These are phyloP conservation scores for Puccinia hordei DNA, from an alignment of 1,284 basidiomycete species.

Conservation along the genomic window DNA sequence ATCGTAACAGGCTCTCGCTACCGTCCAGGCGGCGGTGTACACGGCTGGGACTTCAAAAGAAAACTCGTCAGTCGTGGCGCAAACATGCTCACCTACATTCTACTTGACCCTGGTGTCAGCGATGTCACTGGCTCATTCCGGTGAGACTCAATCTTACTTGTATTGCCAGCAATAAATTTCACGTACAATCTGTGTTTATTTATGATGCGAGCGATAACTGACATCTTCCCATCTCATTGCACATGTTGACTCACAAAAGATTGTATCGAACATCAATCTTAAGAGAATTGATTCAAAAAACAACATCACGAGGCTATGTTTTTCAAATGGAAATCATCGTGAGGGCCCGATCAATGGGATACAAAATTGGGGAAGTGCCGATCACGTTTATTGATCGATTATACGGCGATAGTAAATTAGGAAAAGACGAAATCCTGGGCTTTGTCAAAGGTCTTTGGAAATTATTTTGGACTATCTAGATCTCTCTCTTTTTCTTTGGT, in stretches of 20 bases:
- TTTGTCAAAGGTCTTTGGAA: constrained; percentile 83
- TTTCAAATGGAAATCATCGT: constrained; percentile 99
- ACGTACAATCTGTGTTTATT: background rate
- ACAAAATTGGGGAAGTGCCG: constrained; percentile 82
- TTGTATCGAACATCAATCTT: constrained; percentile 77
- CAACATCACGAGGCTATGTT: constrained; percentile 83
- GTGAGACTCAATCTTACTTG: constrained; percentile 61
- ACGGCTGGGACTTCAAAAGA: constrained; percentile 84
- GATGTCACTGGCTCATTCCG: constrained; percentile 84
- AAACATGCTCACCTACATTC: constrained; percentile 80
- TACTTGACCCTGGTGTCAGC: constrained; percentile 77
- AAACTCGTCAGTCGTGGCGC: constrained; percentile 79
- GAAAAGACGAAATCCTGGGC: constrained; percentile 82
- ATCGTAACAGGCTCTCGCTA: constrained; percentile 93
- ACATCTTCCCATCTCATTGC: background rate
- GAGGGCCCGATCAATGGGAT: constrained; percentile 76
- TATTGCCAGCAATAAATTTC: background rate
- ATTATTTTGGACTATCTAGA: constrained; percentile 65
- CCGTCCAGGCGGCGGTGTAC: constrained; percentile 72
- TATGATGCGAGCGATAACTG: background rate
- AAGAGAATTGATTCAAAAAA: constrained; percentile 76
- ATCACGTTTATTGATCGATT: constrained; percentile 92
- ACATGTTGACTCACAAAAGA: constrained; percentile 61
- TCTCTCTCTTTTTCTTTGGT: background rate
- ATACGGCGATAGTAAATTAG: constrained; percentile 87